Conservation (phyloP, 2,329 filamentous ascomycete genomes). For the Neonectria hederae region DNA sequence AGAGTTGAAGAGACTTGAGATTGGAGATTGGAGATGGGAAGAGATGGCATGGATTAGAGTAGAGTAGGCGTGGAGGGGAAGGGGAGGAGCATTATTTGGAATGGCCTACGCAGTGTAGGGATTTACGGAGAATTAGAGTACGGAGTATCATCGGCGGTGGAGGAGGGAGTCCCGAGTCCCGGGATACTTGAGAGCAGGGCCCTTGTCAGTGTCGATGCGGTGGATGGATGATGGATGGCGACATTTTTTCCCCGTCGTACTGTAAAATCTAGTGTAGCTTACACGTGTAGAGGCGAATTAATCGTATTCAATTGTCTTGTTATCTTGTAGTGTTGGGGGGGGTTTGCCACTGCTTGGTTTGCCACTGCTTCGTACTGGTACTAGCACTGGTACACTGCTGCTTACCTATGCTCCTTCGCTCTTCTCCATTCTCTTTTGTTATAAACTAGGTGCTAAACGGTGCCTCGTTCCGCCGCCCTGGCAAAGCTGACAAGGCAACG, state of each 20-base stretch:
- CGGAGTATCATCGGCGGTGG: not conserved
- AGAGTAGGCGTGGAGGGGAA: not conserved
- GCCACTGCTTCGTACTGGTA: no score
- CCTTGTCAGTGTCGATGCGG: not conserved
- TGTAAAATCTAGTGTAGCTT: no score
- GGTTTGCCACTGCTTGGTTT: no score
- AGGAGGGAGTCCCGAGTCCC: not conserved
- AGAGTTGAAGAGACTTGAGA: not conserved
- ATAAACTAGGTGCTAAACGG: no score
- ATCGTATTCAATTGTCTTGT: no score
- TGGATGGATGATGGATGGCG: not conserved
- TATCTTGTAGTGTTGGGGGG: no score
- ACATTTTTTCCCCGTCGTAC: not conserved
- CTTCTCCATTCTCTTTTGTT: no score
- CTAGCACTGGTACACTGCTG: no score
- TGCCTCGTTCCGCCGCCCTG: no score
- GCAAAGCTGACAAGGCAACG: no score
- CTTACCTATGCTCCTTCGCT: no score
- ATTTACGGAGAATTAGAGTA: not conserved
- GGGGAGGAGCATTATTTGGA: not conserved
- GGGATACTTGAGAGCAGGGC: not conserved
- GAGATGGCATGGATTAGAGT: slow-evolving; percentile 5
- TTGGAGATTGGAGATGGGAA: slow-evolving; percentile 19
- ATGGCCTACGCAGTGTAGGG: not conserved
- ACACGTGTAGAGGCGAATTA: no score